Evolutionary conservation across 1,284 basidiomycete species (phyloP).

Genomic region (Quambalaria eucalypti): DNA sequence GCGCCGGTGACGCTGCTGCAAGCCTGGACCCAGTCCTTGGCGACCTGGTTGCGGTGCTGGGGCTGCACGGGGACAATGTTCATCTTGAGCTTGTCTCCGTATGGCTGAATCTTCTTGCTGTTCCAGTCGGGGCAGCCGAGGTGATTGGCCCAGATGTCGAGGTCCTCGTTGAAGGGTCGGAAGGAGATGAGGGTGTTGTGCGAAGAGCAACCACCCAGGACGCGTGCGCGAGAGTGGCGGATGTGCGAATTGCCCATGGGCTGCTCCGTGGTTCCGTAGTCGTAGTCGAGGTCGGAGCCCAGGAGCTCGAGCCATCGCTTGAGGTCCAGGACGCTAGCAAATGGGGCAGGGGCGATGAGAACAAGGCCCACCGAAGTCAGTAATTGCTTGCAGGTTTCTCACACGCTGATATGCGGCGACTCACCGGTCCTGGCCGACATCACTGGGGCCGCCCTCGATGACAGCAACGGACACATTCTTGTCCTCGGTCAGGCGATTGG

Average conservation of each 20-base stretch:
- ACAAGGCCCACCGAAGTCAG: no score
- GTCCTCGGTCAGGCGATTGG: slow-evolving; percentile 46
- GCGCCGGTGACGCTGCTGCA: slow-evolving; percentile 34
- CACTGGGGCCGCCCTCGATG: slow-evolving; percentile 46
- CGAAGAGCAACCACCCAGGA: slow-evolving; percentile 46
- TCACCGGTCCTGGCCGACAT: slow-evolving; percentile 38
- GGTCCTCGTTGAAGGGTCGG: slow-evolving; percentile 46
- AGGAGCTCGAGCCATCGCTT: slow-evolving; percentile 46
- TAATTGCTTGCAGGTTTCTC: no score
- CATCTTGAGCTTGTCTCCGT: slow-evolving; percentile 45
- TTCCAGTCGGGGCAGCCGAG: slow-evolving; percentile 42
- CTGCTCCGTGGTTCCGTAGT: slow-evolving; percentile 44
- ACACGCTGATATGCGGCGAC: no score
- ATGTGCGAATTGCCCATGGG: slow-evolving; percentile 47
- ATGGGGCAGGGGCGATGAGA: no score
- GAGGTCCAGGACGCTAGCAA: slow-evolving; percentile 45
- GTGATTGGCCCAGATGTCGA: slow-evolving; percentile 45
- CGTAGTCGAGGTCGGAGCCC: slow-evolving; percentile 46
- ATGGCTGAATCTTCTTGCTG: slow-evolving; percentile 36
- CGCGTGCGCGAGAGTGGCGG: slow-evolving; percentile 44
- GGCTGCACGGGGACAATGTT: slow-evolving; percentile 46
- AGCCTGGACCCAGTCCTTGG: slow-evolving; percentile 44
- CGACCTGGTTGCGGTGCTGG: slow-evolving; percentile 46
- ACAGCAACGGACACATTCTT: slow-evolving; percentile 41
- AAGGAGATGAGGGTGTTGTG: slow-evolving; percentile 49